Percentiles rank a stretch among this genome's conserved stretches.
Conservation (phyloP, 2,329 filamentous ascomycete species). For the Xylaria digitata region DNA sequence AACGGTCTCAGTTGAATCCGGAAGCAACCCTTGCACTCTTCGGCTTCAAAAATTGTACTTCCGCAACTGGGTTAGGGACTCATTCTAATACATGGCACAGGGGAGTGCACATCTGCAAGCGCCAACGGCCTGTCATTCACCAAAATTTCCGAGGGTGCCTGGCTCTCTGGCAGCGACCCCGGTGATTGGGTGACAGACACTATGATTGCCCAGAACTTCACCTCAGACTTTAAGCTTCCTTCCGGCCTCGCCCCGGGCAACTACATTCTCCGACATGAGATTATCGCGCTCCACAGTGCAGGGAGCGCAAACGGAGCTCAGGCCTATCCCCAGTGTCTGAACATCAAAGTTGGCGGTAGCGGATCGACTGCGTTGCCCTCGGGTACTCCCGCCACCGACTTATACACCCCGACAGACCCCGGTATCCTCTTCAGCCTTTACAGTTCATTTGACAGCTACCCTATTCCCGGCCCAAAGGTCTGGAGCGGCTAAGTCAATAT, state of each 20-base stretch:
- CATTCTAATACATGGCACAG: conserved; percentile 36
- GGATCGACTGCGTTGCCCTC: conserved; percentile 58
- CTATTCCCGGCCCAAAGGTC: conserved; percentile 44
- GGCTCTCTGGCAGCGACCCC: conserved; percentile 46
- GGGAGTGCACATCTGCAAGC: conserved; percentile 48
- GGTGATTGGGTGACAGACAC: conserved; percentile 54
- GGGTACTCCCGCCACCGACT: conserved; percentile 61
- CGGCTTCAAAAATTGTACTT: background rate
- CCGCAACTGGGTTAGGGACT: background rate
- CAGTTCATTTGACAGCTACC: conserved; percentile 43
- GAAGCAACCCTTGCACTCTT: background rate
- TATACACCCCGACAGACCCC: conserved; percentile 65
- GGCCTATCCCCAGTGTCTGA: conserved; percentile 65
- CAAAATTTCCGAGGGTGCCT: conserved; percentile 46
- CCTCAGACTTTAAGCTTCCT: conserved; percentile 58
- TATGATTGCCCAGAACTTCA: conserved; percentile 61
- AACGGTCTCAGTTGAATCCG: background rate
- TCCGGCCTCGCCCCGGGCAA: conserved; percentile 56
- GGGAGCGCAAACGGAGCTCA: conserved; percentile 57
- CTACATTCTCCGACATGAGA: conserved; percentile 63
- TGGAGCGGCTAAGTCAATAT: conserved; percentile 28
- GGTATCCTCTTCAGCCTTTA: conserved; percentile 69
- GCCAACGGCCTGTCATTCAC: conserved; percentile 47
- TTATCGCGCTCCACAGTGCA: conserved; percentile 61
- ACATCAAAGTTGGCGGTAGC: conserved; percentile 64